Percentiles rank a stretch among this genome's conserved stretches.
Conservation (phyloP, 345 rosid species). For the Psidium friedrichsthalianum region DNA sequence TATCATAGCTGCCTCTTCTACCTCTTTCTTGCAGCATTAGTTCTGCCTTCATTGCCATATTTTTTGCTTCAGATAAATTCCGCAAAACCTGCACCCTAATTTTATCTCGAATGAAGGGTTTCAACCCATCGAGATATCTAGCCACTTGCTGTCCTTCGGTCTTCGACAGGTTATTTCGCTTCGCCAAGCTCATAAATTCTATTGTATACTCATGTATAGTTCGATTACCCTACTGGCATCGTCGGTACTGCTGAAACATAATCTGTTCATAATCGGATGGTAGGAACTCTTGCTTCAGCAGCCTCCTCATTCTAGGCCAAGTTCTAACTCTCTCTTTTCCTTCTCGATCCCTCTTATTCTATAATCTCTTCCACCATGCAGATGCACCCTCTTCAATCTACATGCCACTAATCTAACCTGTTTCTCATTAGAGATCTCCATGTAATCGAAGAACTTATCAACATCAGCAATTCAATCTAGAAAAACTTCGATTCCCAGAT, state of each 20-base stretch:
- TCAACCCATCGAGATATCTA: not conserved
- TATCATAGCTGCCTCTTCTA: not conserved
- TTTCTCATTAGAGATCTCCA: not conserved
- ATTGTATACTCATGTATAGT: not conserved
- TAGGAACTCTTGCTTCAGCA: not conserved
- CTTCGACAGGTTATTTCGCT: not conserved
- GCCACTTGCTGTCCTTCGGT: not conserved
- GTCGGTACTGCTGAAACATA: not conserved
- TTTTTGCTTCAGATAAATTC: not conserved
- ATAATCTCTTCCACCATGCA: not conserved
- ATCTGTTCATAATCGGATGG: slow-evolving; percentile 1
- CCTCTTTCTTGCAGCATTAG: not conserved
- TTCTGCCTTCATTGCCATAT: not conserved
- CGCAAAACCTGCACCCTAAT: not conserved
- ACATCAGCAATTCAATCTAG: not conserved
- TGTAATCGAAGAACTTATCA: not conserved
- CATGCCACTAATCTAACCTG: not conserved
- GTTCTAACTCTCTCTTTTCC: too few species aligned
- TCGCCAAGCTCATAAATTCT: not conserved
- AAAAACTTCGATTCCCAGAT: not conserved
- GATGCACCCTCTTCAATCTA: not conserved
- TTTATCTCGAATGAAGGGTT: too few species aligned
- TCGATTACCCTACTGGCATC: not conserved
- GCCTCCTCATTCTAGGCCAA: not conserved
- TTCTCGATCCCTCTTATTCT: too few species aligned